A percentile compares a stretch with the other conserved stretches of the same genome.
Conservation (phyloP, 257 asterid genomes). For the Paraleonurus japonicus region DNA sequence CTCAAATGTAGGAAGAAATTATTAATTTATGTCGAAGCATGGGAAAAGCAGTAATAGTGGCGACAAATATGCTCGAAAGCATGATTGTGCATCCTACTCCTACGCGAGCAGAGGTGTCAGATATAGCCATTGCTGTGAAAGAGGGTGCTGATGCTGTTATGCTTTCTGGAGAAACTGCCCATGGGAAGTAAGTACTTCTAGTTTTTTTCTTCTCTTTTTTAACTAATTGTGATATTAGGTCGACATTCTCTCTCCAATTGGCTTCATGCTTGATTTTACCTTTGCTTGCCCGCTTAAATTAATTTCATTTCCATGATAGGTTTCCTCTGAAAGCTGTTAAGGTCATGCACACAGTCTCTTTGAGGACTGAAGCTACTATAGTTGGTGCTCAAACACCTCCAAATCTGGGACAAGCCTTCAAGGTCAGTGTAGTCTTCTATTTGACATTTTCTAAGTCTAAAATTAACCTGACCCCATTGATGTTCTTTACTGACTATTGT, state of each 20-base stretch:
- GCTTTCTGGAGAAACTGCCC: conserved; percentile 99
- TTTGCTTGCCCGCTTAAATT: conserved; percentile 7
- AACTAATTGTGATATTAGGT: background rate
- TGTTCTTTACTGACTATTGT: conserved; percentile 14
- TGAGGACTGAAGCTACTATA: conserved; percentile 86
- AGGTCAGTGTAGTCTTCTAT: conserved; percentile 45
- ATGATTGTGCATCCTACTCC: conserved; percentile 99
- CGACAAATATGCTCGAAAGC: conserved; percentile 99
- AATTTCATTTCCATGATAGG: conserved; percentile 34
- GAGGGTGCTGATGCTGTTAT: conserved; percentile 99
- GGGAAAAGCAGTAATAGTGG: conserved; percentile 98
- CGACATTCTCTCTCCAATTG: background rate
- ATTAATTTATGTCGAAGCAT: conserved; percentile 90
- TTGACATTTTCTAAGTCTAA: background rate
- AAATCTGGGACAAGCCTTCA: conserved; percentile 85
- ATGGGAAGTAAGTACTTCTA: conserved; percentile 72
- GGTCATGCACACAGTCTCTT: conserved; percentile 95
- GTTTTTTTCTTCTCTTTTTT: background rate
- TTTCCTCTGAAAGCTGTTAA: conserved; percentile 92
- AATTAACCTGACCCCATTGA: conserved; percentile 1
- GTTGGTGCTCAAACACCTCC: conserved; percentile 67
- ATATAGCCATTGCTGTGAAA: conserved; percentile 90
- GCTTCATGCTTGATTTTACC: background rate
- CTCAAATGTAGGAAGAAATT: conserved; percentile 76
- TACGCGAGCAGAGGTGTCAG: conserved; percentile 98